Evolutionary conservation across 352 stramenopile genomes (phyloP).

Genomic region (Phytophthora sp.): DNA sequence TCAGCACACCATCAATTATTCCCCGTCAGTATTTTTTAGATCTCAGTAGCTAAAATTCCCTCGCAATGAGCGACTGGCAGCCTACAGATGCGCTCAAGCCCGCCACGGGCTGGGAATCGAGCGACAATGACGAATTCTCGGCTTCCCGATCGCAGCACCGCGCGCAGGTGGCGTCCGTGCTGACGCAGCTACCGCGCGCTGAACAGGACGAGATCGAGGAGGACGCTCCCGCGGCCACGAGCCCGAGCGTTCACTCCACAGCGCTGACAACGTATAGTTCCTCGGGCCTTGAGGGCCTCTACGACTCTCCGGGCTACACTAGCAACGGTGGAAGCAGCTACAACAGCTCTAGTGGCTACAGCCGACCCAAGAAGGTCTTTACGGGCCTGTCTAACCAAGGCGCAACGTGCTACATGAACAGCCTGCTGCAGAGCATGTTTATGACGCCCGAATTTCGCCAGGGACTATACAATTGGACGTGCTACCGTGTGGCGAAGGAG

Average conservation of each 20-base stretch:
- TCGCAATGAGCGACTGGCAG: conserved; percentile 26
- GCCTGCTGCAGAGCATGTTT: conserved; percentile 92
- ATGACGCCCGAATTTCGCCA: conserved; percentile 90
- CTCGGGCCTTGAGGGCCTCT: conserved; percentile 55
- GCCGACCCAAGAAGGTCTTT: conserved; percentile 47
- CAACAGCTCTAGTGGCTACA: conserved; percentile 29
- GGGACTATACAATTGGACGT: conserved; percentile 76
- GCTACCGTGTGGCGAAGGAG: conserved; percentile 19
- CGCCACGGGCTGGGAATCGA: conserved; percentile 18
- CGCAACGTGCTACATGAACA: conserved; percentile 96
- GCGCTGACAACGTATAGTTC: conserved; percentile 56
- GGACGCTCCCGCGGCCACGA: conserved; percentile 10
- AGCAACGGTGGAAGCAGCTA: conserved; percentile 43
- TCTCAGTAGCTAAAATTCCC: conserved; percentile 28
- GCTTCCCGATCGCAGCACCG: conserved; percentile 35
- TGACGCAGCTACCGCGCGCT: conserved; percentile 41
- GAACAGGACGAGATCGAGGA: conserved; percentile 22
- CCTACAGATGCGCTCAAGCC: not conserved
- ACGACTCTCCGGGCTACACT: conserved; percentile 51
- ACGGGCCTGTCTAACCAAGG: conserved; percentile 90
- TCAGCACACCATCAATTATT: conserved; percentile 6
- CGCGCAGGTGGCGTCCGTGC: conserved; percentile 37
- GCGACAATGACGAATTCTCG: conserved; percentile 33
- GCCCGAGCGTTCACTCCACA: conserved; percentile 44
- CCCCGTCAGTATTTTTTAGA: conserved; percentile 22